Conservation (phyloP, 1,284 basidiomycete species). For the Heterobasidion annosum region DNA sequence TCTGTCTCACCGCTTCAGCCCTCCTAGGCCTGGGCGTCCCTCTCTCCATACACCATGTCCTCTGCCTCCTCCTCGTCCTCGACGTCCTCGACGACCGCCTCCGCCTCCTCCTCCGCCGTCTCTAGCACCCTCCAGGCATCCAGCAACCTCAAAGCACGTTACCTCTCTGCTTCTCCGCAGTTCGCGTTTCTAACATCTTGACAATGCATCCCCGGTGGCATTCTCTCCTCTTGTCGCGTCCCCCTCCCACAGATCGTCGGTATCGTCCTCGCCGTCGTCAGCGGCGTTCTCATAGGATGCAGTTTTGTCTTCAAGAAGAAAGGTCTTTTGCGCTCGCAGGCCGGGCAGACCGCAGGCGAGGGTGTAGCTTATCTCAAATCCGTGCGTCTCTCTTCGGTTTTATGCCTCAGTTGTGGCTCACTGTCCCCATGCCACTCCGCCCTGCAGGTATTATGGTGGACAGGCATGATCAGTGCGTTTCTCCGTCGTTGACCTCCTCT, state of each 20-base stretch:
- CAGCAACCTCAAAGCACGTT: conserved; percentile 30
- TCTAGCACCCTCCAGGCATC: conserved; percentile 12
- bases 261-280: conserved; percentile 74
- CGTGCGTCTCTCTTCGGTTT: conserved; percentile 34
- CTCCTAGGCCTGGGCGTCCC: neutral
- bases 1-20: too few species aligned
- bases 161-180: neutral
- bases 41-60: conserved; percentile 3
- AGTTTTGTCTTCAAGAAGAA: conserved; percentile 97
- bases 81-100: conserved; percentile 1
- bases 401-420: too few species aligned
- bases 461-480: conserved; percentile 66
- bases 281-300: conserved; percentile 88
- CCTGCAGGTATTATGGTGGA: conserved; percentile 75
- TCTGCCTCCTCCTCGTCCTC: conserved; percentile 6
- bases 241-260: conserved; percentile 48
- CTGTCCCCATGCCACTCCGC: neutral
- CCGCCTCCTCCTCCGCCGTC: conserved; percentile 4
- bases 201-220: neutral
- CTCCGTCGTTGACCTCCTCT: neutral
- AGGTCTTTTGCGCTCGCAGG: conserved; percentile 67
- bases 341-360: conserved; percentile 72
- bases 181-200: neutral
- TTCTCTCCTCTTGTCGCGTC: neutral
- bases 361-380: conserved; percentile 94